Evolutionary conservation across 805 yeast genomes (phyloP).

Genomic region (Pichia membranifaciens): DNA sequence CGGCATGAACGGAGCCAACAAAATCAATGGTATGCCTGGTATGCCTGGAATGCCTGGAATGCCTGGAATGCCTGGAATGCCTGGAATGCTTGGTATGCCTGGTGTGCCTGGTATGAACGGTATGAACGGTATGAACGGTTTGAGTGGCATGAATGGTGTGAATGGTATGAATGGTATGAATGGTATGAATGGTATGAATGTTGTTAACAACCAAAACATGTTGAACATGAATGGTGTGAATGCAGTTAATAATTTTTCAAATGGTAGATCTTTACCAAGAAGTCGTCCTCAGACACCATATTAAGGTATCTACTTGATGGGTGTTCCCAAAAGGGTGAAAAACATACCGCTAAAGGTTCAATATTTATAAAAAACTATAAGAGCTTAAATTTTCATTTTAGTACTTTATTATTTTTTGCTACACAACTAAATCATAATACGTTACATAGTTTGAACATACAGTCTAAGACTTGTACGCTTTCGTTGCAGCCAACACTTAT

Average conservation of each 20-base stretch:
- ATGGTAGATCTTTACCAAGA: not conserved
- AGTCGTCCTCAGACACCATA: slow-evolving; percentile 1
- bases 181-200: slow-evolving; percentile 5
- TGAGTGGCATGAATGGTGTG: slow-evolving; percentile 2
- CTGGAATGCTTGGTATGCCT: not conserved
- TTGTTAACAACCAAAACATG: not conserved
- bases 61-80: not conserved
- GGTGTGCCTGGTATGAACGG: slow-evolving; percentile 3
- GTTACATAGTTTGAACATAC: slow-evolving; percentile 48
- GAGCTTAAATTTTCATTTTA: too few relatives aligned
- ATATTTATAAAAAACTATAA: not conserved
- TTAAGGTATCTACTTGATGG: too few relatives aligned
- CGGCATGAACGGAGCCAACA: not conserved
- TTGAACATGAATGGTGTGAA: not conserved
- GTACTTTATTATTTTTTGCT: too few relatives aligned
- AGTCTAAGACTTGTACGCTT: slow-evolving; percentile 69
- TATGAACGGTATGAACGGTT: slow-evolving; percentile 3
- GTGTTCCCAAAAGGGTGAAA: too few relatives aligned
- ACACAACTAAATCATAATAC: slow-evolving; percentile 19
- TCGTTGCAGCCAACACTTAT: slow-evolving; percentile 86
- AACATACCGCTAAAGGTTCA: not conserved
- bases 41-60: slow-evolving; percentile 1
- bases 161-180: slow-evolving; percentile 3
- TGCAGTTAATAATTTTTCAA: too few relatives aligned
- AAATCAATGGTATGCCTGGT: not conserved